phyloP scores from a whole-genome alignment of 169 alveolate species.

The Plasmodium falciparum region DNA sequence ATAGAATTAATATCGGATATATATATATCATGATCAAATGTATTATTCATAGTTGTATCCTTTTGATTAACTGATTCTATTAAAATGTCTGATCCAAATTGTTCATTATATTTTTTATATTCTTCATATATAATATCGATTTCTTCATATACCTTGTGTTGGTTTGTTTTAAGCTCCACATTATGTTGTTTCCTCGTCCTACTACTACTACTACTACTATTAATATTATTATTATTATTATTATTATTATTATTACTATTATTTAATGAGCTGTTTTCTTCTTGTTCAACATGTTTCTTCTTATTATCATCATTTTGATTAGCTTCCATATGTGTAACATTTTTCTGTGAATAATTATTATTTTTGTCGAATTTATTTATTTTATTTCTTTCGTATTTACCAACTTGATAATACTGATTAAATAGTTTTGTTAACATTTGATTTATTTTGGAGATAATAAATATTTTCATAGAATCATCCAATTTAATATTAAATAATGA shows the following conservation, averaged over 20 bases:
- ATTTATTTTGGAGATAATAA: constrained; percentile 48
- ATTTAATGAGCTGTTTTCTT: not conserved
- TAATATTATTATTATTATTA: not conserved
- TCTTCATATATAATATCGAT: constrained; percentile 27
- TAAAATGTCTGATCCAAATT: not conserved
- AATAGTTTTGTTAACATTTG: constrained; percentile 35
- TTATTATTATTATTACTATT: not conserved
- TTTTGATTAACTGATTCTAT: not conserved
- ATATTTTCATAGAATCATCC: constrained; percentile 41
- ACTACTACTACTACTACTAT: not conserved
- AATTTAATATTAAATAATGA: constrained; percentile 29
- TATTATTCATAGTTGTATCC: not conserved
- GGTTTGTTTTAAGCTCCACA: not conserved
- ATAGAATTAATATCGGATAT: constrained; percentile 24
- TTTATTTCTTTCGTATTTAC: constrained; percentile 12
- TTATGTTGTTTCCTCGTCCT: not conserved
- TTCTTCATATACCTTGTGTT: not conserved
- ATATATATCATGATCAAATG: not conserved
- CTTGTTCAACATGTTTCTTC: not conserved
- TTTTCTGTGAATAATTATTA: not conserved
- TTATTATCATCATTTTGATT: not conserved
- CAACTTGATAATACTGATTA: constrained; percentile 3
- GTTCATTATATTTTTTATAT: constrained; percentile 19
- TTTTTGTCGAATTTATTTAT: not conserved
- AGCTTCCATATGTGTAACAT: not conserved